Base-by-base conservation (phyloP, 352 stramenopile genomes). In the Phytophthora constricta region DNA sequence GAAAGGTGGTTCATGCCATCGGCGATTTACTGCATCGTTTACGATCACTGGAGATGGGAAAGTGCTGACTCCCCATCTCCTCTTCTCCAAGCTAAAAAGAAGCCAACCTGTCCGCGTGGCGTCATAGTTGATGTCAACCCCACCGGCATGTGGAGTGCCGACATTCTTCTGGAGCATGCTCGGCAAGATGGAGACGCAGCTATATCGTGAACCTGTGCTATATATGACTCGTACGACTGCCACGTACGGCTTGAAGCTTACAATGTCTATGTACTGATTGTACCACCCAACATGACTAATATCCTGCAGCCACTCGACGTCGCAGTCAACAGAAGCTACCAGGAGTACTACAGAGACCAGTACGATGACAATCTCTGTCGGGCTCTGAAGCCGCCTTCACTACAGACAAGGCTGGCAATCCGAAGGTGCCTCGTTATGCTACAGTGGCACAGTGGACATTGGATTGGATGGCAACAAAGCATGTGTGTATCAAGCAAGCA, bases 1-100 rank as follows among this genome's bases (percentile, higher is more conserved):
- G 8, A 67, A 67, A 27, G 58, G 59, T 17, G 59, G 59, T 5
- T 46, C 41, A 9, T 55, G 49, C 13, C 41, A 55, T n/a, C 27
- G 25, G 59, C 59, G 42, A 2, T 67, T 55, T 5, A 67, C 59
- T 1, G 27, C 49, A 13, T 60, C 20, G 5, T 60, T 67, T 33
- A 14, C 49, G 2, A 66, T 66, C 41, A 59, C 49, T 17, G 58
- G 11, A 27, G 58, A 49, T 1, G 31, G 51, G 1, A 45, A 57
- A 19, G 11, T 52, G 0, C 22, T 62, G 16, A 42, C 2, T 8
- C 61, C 61, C 0, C 61, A 58, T 20, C 17, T 58, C 1, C 26
- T 62, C 4, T 68, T 68, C 10, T 65, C 58, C 13, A 46, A 54
- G 9, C 27, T 58, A 1, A 65, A 53, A 53, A 65, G 1, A 52